Base-by-base conservation (phyloP, 768 basidiomycete genomes). In the Trametes punicea region DNA sequence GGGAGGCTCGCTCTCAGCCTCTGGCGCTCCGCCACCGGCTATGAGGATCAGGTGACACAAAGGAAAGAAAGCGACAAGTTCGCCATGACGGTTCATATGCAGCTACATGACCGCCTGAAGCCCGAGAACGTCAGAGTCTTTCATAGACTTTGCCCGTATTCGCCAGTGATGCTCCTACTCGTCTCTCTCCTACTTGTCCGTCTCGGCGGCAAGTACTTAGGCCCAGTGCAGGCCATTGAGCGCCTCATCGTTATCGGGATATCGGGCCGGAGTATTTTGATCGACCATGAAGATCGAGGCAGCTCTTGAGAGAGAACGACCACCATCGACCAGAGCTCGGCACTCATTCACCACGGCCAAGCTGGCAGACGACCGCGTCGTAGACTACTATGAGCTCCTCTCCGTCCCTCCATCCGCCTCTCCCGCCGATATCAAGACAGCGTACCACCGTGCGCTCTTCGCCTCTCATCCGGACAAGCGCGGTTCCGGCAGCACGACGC, bases 371-470 rank as follows among this genome's bases (percentile, higher is more conserved):
- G 34, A 48, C 34, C 45, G 50, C 25, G 59, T 56, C 36, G 42
- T 57, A 55, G 75, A 88, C 71, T 85, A 80, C 64, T 92, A 91
- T 70, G 67, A 69, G 21, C 63, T 89, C 39, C 81, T 92, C 55
- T 70, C 74, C 8, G 60, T 89, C 42, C 57, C 78, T 2, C 75
- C 67, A 27, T 68, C 80, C 66, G 83, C 84, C 16, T 73, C 81
- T 2, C 41, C 66, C 5, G 63, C 70, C 21, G 80, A 88, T 47
- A 77, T 92, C 67, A 93, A 89, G 70, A 62, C 71, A 10, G 89
- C 83, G 8, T 90, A 90, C 67, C 89, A 83, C 63, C 80, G 77
- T 27, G 77, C 79, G 8, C 80, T 93, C 29, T 73, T 90, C 6
- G 74, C 69, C 40, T 73, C 73, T 41, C 90, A 93, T 55, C 90